These are phyloP conservation scores for Mucuna pruriens DNA, from an alignment of 306 rosid species.

Conservation along the genomic window DNA sequence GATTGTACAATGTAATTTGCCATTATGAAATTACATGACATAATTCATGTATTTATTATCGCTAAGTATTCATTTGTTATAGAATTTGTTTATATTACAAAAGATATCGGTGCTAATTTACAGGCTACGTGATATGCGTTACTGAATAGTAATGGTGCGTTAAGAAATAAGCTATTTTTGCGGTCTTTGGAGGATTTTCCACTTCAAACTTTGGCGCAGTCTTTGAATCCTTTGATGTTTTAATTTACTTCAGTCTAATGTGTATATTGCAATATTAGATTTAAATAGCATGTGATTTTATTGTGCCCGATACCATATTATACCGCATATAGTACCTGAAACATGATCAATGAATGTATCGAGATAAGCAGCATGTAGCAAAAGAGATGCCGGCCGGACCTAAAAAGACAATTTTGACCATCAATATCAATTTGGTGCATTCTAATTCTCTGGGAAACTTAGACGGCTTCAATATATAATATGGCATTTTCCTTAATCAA, in stretches of 20 bases:
- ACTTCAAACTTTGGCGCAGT: neutral
- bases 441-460: neutral
- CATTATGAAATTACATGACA: conserved; percentile 18
- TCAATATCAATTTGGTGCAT: neutral
- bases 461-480: neutral
- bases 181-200: neutral
- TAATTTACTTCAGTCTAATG: neutral
- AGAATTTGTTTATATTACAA: conserved; percentile 28
- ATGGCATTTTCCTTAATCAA: neutral
- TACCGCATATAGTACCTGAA: neutral
- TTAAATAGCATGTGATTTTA: neutral
- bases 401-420: neutral
- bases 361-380: neutral
- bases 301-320: neutral
- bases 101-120: neutral
- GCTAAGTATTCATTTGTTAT: neutral
- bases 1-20: conserved; percentile 31
- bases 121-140: neutral
- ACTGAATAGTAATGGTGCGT: neutral
- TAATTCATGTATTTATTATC: conserved; percentile 19
- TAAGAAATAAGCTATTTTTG: neutral
- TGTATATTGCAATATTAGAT: neutral
- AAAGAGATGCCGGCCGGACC: neutral
- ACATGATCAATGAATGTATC: neutral
- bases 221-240: neutral